Evolutionary conservation across 352 stramenopile genomes (phyloP).

Genomic region (Blastocystis sp.): DNA sequence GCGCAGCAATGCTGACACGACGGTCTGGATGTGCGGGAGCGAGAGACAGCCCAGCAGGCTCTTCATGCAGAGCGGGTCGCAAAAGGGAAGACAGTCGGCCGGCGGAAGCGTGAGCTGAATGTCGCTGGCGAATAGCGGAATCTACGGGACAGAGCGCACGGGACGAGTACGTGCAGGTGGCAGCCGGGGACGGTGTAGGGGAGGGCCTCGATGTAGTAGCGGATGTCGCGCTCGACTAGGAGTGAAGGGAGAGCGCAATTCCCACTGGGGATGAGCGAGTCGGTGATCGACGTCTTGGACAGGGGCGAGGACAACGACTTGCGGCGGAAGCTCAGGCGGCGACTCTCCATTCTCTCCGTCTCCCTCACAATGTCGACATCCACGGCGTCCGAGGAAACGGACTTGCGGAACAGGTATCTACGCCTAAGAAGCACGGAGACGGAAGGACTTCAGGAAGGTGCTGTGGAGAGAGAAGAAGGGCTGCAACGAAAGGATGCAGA

Average conservation of each 20-base stretch:
- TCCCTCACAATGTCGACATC: constrained; percentile 1
- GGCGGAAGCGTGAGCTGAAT: constrained; percentile 4
- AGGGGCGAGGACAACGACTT: background rate
- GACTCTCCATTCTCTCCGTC: background rate
- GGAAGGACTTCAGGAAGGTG: constrained; percentile 13
- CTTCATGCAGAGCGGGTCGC: constrained; percentile 36
- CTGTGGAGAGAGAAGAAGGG: constrained; percentile 63
- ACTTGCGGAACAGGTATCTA: constrained; percentile 51
- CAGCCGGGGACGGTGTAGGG: constrained; percentile 25
- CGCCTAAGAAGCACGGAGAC: background rate
- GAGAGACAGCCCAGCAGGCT: constrained; percentile 32
- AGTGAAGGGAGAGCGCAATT: background rate
- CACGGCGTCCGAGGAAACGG: background rate
- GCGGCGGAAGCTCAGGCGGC: background rate
- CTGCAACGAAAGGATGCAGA: constrained; percentile 62
- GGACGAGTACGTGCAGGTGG: background rate
- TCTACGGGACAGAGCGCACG: background rate
- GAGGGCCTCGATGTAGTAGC: constrained; percentile 45
- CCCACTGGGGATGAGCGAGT: background rate
- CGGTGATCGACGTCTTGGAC: background rate
- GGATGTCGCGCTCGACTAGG: constrained; percentile 53
- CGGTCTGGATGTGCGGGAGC: constrained; percentile 2
- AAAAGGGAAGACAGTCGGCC: constrained; percentile 50
- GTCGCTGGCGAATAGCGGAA: background rate
- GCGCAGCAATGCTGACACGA: constrained; percentile 15